A percentile compares a stretch with the other conserved stretches of the same genome.
Conservation (phyloP, 2,329 filamentous ascomycete genomes). For the Colletotrichum horii region DNA sequence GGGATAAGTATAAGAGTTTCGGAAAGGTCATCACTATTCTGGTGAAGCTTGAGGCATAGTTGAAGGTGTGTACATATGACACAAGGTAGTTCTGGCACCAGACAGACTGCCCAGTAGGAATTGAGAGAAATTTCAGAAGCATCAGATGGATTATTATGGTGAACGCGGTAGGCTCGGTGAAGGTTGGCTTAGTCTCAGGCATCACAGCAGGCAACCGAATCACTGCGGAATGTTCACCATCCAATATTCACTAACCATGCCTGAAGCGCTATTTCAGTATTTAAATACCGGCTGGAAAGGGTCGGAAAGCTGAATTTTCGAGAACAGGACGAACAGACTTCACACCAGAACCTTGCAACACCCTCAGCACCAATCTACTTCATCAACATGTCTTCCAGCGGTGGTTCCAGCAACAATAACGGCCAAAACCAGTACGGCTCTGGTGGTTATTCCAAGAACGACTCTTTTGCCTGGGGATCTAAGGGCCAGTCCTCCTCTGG, state of each 20-base stretch:
- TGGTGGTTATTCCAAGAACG: not conserved
- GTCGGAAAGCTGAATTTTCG: accelerated
- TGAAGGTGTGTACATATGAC: not conserved
- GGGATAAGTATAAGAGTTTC: conserved; percentile 1
- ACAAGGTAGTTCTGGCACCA: not conserved
- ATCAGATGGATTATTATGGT: not conserved
- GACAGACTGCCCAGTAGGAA: not conserved
- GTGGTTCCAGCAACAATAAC: not conserved
- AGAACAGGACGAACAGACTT: not conserved
- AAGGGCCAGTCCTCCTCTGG: not conserved
- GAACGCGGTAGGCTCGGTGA: not conserved
- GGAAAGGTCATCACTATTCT: not conserved
- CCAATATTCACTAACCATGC: not conserved
- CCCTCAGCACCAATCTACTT: not conserved
- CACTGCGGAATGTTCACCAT: not conserved
- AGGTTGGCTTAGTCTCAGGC: not conserved
- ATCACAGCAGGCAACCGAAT: not conserved
- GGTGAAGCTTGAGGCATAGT: conserved; percentile 2
- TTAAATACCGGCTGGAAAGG: not conserved
- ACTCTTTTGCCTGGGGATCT: not conserved
- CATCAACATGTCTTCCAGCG: not conserved
- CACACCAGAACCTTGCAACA: not conserved
- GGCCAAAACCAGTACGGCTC: not conserved
- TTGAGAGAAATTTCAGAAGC: not conserved
- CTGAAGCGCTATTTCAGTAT: not conserved